A percentile compares a stretch with the other conserved stretches of the same genome.
Conservation (phyloP, 805 yeast species). For the Candida arabinofermentans region DNA sequence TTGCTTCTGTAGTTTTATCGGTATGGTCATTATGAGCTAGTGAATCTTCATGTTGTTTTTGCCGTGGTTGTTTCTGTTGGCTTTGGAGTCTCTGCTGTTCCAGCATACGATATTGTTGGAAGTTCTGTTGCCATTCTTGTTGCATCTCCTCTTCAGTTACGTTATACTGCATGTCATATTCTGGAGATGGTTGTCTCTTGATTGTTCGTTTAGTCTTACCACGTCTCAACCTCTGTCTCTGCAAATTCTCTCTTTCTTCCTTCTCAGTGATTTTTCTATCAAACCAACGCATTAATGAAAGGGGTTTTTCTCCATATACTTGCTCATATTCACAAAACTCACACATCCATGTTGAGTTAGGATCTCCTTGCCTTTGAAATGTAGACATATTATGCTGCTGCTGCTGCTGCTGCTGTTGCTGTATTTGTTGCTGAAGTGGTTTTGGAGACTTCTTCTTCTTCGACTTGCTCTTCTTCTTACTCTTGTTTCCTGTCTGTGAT, state of each 20-base stretch:
- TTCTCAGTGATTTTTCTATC: conserved; percentile 32
- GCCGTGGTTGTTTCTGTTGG: not conserved
- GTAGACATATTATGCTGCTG: not conserved
- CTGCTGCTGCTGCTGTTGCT: conserved; percentile 1
- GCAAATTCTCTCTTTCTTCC: conserved; percentile 27
- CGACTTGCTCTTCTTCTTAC: conserved; percentile 16
- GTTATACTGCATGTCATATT: not conserved
- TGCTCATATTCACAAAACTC: conserved; percentile 48
- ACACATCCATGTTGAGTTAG: conserved; percentile 31
- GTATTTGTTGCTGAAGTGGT: not conserved
- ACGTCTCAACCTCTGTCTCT: conserved; percentile 15
- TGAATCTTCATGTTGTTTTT: not conserved
- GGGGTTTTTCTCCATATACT: conserved; percentile 43
- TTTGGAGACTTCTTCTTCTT: conserved; percentile 5
- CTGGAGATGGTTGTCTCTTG: conserved; percentile 2
- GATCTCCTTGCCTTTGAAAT: conserved; percentile 9
- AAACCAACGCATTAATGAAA: conserved; percentile 42
- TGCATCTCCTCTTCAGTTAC: not conserved
- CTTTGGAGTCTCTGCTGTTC: not conserved
- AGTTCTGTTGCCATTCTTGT: not conserved
- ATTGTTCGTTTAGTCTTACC: conserved; percentile 4
- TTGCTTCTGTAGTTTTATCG: too few species aligned
- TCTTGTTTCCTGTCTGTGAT: not conserved
- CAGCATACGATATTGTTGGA: not conserved
- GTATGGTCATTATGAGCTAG: not conserved